Evolutionary conservation across 75 land plant species (phyloP), one percentile per base, ranked within the genome.

Genomic region (Cupressus sempervirens): DNA sequence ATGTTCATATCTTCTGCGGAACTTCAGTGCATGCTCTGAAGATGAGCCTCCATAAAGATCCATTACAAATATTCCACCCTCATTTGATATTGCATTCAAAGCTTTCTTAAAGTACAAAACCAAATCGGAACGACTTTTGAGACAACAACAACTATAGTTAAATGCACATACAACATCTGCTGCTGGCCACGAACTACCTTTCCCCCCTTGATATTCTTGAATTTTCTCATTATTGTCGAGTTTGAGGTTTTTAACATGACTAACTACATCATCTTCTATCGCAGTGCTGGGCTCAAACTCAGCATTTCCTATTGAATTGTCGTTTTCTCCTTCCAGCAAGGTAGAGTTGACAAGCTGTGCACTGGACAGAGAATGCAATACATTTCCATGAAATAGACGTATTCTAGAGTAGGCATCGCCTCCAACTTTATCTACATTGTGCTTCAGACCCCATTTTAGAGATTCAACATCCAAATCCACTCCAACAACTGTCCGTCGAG

Each of bases 101-200:
- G 86, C 94, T 86, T 92, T 88, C 86, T 89, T 93, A 82, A 96
- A 95, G 86, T 96, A 96, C 62, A 74, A 48, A 34, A 96, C 87
- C 72, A 96, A 87, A 1, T 96, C 97, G 15, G 52, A 81, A 32
- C 95, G 94, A 53, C 58, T 88, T 32, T 95, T 95, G 56, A 96
- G 92, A 88, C 98, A 96, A 74, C 98, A 96, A 72, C 97, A 96
- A 85, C 98, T 96, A 80, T 94, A 96, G 82, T 95, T 96, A 83
- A 96, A 93, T 34, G 97, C 96, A 89, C 98, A 96, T 0, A 95
- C 87, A 53, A 96, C 92, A 83, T 96, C 98, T 87, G 94, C 90
- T 32, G 83, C 77, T 53, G 91, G 95, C 80, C 86, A 81, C 41
- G 65, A 14, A 80, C 36, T 45, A 41, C 83, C 83, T 34, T 73